Conservation (phyloP, 2,329 filamentous ascomycete species). For the Colletotrichum caudatum region DNA sequence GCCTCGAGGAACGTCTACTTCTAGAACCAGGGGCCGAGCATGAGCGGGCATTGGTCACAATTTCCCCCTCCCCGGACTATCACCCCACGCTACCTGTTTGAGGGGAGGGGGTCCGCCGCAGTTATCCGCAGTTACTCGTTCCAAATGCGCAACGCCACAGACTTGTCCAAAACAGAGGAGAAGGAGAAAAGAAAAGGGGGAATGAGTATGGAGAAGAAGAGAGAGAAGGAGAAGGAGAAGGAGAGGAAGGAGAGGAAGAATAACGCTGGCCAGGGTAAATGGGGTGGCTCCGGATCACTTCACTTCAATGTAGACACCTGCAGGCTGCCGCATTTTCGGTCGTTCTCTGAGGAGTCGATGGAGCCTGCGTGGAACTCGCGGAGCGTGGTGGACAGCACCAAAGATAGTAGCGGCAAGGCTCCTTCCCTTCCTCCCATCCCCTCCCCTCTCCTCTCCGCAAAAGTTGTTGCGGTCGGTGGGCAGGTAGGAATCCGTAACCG, state of each 20-base stretch:
- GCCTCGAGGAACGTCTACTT: slow-evolving; percentile 6
- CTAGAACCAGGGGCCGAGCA: slow-evolving; percentile 23
- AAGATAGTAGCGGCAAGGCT: slow-evolving; percentile 19
- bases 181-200: neutral
- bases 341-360: slow-evolving; percentile 15
- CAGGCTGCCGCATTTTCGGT: neutral
- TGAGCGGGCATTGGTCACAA: slow-evolving; percentile 23
- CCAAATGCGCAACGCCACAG: neutral
- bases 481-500: neutral
- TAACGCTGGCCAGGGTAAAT: neutral
- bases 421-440: slow-evolving; percentile 19
- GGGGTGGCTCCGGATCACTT: neutral
- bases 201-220: neutral
- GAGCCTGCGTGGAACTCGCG: slow-evolving; percentile 32
- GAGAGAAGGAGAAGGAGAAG: neutral
- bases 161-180: neutral
- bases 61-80: neutral
- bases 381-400: slow-evolving; percentile 21
- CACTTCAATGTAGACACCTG: neutral
- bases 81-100: slow-evolving; percentile 31
- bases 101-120: neutral
- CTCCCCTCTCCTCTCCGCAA: slow-evolving; percentile 20
- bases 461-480: neutral
- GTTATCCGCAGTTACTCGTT: neutral
- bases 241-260: neutral